Evolutionary conservation across 306 rosid genomes (phyloP).

Genomic region (Arachis hypogaea): DNA sequence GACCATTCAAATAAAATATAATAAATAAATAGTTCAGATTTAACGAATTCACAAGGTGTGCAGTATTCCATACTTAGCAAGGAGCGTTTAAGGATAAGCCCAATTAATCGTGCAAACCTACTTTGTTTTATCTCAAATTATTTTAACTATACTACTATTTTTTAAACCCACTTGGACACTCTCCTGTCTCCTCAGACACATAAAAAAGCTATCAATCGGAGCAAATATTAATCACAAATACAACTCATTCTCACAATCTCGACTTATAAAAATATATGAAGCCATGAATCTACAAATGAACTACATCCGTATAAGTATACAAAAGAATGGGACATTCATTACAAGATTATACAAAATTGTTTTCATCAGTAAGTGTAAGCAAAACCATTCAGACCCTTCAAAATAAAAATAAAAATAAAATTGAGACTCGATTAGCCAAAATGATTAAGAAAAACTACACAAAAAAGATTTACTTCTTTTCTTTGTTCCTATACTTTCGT

Average conservation of each 20-base stretch:
- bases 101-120: no score
- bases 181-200: no score
- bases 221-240: neutral
- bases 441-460: slow-evolving; percentile 30
- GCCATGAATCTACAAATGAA: slow-evolving; percentile 37
- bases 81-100: no score
- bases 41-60: no score
- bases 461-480: slow-evolving; percentile 32
- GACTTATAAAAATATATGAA: slow-evolving; percentile 29
- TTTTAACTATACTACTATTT: no score
- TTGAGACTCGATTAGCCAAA: slow-evolving; percentile 29
- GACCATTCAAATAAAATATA: no score
- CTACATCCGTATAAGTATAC: slow-evolving; percentile 39
- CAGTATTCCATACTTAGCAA: no score
- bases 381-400: slow-evolving; percentile 29
- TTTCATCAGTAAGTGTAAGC: slow-evolving; percentile 32
- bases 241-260: neutral
- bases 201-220: no score
- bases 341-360: slow-evolving; percentile 45
- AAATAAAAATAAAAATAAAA: no score
- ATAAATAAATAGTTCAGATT: no score
- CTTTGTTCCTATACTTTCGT: slow-evolving; percentile 30
- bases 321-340: slow-evolving; percentile 45
- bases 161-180: no score
- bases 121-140: no score